Evolutionary conservation across 164 flowering plant genomes (phyloP), one percentile per base, ranked within the genome.

Genomic region (Nymphaea thermarum): DNA sequence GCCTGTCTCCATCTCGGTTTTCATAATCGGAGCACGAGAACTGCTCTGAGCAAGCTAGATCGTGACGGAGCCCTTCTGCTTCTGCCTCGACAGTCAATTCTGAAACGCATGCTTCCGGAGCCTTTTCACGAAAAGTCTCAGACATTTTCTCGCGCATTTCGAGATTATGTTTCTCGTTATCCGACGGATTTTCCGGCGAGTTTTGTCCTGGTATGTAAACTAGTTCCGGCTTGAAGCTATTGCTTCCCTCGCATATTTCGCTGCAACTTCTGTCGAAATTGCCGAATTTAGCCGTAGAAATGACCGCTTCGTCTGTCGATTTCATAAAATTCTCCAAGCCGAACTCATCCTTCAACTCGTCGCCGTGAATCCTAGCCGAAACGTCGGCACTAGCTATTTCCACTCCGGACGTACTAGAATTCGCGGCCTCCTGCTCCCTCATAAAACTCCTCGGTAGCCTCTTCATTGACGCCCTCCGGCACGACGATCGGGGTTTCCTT

Each of bases 1-100:
- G 76, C 18, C 42, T 6, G 80, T 6, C 43, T 79, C 89, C 61
- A 79, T 77, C 51, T 80, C 81, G 62, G 78, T 64, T 51, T 82
- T 79, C 0, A 87, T 76, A 62, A 76, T 63, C 42, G 79, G 70
- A 47, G 68, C 68, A 43, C 76, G 80, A 74, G n/a, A 81, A 64
- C 25, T 78, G 43, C 66, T 82, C 86, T 4, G 81, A 73, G 53
- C 96, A 93, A 53, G 81, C 81, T 14, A 88, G 82, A 68, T 77
- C 83, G 73, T 4, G 45, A 51, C 5, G 36, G 43, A 43, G 65
- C 51, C 69, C 68, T 47, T 67, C 65, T n/a, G 75, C 65, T 61
- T 60, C 59, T 64, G 70, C 68, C 42, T 71, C 77, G 3, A 70
- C 47, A n/a, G 66, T 75, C 15, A 75, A 69, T 18, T 73, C 74